phyloP scores from a whole-genome alignment of 2,329 filamentous ascomycete genomes.

The Trichoderma harzianum region DNA sequence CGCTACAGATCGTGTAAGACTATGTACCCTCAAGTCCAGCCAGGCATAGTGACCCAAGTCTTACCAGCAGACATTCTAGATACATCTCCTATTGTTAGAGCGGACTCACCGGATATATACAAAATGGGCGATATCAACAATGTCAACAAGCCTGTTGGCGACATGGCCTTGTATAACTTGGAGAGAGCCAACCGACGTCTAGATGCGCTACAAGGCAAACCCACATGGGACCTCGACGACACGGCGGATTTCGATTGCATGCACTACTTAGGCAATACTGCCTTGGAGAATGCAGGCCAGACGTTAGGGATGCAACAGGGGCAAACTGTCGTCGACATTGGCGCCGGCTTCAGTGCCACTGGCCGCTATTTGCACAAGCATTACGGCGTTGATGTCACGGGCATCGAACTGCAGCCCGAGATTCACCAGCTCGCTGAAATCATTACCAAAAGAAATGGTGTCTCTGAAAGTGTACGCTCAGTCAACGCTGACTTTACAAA shows the following conservation, averaged over 20 bases:
- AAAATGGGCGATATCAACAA: not conserved
- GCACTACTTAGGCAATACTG: not conserved
- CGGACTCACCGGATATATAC: not conserved
- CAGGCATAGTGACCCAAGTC: not conserved
- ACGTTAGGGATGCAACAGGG: not conserved
- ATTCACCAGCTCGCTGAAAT: not conserved
- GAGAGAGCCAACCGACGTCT: not conserved
- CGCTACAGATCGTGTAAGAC: not conserved
- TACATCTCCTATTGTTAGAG: not conserved
- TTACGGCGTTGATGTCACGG: not conserved
- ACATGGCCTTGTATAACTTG: not conserved
- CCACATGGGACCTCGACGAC: slow-evolving; percentile 1
- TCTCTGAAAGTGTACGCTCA: not conserved
- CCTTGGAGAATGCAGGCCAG: not conserved
- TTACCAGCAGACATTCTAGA: not conserved
- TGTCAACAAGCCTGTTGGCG: not conserved
- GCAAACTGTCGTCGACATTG: not conserved
- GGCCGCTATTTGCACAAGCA: not conserved
- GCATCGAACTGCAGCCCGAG: not conserved
- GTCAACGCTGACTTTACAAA: slow-evolving; percentile 3
- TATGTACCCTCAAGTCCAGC: too few species aligned
- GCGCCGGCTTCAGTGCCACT: slow-evolving; percentile 1
- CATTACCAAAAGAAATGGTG: not conserved
- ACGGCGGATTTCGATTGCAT: slow-evolving; percentile 8
- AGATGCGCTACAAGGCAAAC: not conserved